A percentile compares a stretch with the other conserved stretches of the same genome.
These are phyloP conservation scores for Hordeum vulgare DNA, from an alignment of 176 grass and related monocot species.

Conservation along the genomic window DNA sequence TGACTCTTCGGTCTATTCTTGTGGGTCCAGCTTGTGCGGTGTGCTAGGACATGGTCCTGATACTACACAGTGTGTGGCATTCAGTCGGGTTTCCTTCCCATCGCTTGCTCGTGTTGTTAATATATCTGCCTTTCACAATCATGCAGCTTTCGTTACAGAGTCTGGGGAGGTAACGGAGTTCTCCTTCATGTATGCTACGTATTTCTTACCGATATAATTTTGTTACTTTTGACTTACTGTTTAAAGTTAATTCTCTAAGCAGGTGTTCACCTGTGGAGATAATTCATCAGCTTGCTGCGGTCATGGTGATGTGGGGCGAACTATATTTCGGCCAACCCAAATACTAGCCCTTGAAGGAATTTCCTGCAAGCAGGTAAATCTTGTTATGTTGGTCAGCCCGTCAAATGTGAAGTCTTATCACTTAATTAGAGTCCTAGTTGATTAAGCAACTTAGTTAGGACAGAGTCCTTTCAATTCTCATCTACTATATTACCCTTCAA, in stretches of 20 bases:
- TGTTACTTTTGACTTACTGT: background rate
- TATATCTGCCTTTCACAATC: slow-evolving; percentile 88
- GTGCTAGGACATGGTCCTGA: slow-evolving; percentile 98
- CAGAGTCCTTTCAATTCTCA: too few species aligned
- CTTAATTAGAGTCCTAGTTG: too few species aligned
- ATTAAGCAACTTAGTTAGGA: too few species aligned
- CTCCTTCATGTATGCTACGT: background rate
- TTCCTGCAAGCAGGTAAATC: slow-evolving; percentile 77
- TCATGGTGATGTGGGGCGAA: slow-evolving; percentile 76
- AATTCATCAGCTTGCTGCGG: slow-evolving; percentile 98
- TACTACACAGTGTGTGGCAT: slow-evolving; percentile 77
- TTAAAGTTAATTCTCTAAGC: slow-evolving; percentile 17
- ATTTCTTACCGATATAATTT: background rate
- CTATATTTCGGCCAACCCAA: slow-evolving; percentile 86
- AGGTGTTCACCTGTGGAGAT: slow-evolving; percentile 98
- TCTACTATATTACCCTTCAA: too few species aligned
- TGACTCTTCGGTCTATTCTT: slow-evolving; percentile 92
- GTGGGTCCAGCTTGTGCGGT: slow-evolving; percentile 96
- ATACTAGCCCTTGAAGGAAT: slow-evolving; percentile 66
- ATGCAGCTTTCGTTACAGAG: slow-evolving; percentile 85
- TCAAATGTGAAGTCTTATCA: too few species aligned
- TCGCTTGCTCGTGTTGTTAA: slow-evolving; percentile 78
- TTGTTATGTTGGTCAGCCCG: background rate
- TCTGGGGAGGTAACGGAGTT: slow-evolving; percentile 76
- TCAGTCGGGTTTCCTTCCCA: slow-evolving; percentile 75